Evolutionary conservation across 2,329 filamentous ascomycete species (phyloP), one percentile per base, ranked within the genome.

Genomic region (Metarhizium album): DNA sequence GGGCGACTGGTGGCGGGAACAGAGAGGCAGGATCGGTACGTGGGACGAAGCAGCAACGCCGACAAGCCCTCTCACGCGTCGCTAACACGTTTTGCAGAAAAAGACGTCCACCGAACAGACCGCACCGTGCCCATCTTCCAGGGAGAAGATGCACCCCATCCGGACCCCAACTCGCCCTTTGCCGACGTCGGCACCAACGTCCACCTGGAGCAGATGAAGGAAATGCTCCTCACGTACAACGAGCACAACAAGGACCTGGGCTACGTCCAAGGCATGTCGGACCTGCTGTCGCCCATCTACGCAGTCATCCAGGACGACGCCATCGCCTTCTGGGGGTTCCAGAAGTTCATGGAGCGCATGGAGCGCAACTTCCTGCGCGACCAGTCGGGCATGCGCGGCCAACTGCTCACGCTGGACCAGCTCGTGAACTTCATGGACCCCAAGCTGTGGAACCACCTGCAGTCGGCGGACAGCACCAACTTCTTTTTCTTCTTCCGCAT

Each of bases 401-500:
- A 98, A 67, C 83, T 98, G 3, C 74, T 89, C 38, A 90, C 91
- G 0, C 80, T 98, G 3, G 90, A 98, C 63, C 90, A 98, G 57
- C 83, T 98, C 1, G 90, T 97, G 13, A 90, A 95, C 64, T 87
- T 98, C 52, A 90, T 98, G 82, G 93, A 98, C 58, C 93, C 94
- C 0, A 87, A 90, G 64, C 81, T 98, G 7, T 97, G 96, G 68
- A 76, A 87, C 2, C 93, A 98, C 60, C 79, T 98, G 0, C 82
- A 95, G 66, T 83, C 80, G 16, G 87, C 90, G 20, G 94, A 98
- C 61, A 94, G 87, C 62, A 98, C 93, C 23, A 98, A 98, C 67
- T 98, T 98, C 69, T 98, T 98, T 70, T 98, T 98, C 74, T 97
- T 98, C 74, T 98, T 97, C 80, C 87, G 93, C 53, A 97, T 97